Evolutionary conservation across 2,329 filamentous ascomycete genomes (phyloP).

Genomic region (Phoma sp.): DNA sequence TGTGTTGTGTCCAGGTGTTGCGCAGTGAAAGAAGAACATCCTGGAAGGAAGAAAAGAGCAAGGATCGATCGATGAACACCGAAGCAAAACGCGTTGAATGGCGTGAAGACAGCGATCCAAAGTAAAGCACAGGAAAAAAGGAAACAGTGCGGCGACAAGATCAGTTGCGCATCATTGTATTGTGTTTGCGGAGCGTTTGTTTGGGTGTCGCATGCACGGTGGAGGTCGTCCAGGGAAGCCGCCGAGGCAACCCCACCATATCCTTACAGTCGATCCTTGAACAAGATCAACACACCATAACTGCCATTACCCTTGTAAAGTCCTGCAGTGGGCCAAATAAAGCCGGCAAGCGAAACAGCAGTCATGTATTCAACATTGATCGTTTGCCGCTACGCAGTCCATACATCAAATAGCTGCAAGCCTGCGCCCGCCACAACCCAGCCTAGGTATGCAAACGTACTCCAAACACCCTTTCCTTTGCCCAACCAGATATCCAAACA

Average conservation of each 20-base stretch:
- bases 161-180: neutral
- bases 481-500: neutral
- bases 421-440: neutral
- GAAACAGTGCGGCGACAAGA: no score
- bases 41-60: neutral
- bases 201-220: neutral
- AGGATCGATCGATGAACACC: neutral
- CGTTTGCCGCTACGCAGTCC: neutral
- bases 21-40: conserved; percentile 10
- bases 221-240: neutral
- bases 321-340: no score
- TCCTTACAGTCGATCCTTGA: neutral
- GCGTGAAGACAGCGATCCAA: no score
- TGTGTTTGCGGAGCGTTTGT: conserved; percentile 5
- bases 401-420: neutral
- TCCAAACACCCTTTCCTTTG: neutral
- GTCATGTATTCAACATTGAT: neutral
- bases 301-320: neutral
- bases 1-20: neutral
- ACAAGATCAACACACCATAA: neutral
- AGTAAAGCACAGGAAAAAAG: neutral
- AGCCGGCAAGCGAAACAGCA: neutral
- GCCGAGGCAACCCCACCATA: neutral
- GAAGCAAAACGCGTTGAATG: neutral
- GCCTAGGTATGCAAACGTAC: neutral